phyloP scores from a whole-genome alignment of 2,329 filamentous ascomycete genomes.

The Diaporthe sp. region DNA sequence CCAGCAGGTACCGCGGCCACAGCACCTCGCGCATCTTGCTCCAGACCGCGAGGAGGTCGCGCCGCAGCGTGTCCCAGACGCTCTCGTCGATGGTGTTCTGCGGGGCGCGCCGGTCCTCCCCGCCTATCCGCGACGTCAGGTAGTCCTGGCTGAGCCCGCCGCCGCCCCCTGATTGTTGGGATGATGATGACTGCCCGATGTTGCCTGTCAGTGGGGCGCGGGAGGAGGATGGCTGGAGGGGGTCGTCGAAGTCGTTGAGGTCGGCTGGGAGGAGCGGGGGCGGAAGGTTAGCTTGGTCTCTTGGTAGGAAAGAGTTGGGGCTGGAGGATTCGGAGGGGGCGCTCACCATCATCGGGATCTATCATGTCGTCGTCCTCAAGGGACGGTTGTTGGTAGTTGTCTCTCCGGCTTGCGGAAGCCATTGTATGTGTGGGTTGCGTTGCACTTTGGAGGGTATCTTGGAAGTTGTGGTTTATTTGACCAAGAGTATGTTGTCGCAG shows the following conservation, averaged over 20 bases:
- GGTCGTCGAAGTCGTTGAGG: conserved; percentile 94
- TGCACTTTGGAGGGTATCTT: background rate
- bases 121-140: conserved; percentile 88
- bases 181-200: conserved; percentile 72
- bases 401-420: conserved; percentile 61
- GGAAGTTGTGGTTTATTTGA: background rate
- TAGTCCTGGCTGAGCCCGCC: conserved; percentile 78
- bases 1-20: conserved; percentile 93
- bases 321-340: conserved; percentile 31
- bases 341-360: conserved; percentile 81
- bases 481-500: background rate
- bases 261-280: conserved; percentile 67
- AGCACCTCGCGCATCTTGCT: conserved; percentile 98
- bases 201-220: conserved; percentile 86
- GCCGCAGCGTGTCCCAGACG: conserved; percentile 96
- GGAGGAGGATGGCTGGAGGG: conserved; percentile 76
- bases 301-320: background rate
- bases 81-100: conserved; percentile 96
- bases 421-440: conserved; percentile 48
- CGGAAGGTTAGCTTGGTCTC: background rate
- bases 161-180: conserved; percentile 55
- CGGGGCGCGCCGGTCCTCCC: conserved; percentile 90
- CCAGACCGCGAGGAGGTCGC: conserved; percentile 94
- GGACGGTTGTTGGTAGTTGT: conserved; percentile 72
- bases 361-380: conserved; percentile 77